Base-by-base conservation (phyloP, 371 early-diverging fungal genomes). In the Umbelopsis sp. region DNA sequence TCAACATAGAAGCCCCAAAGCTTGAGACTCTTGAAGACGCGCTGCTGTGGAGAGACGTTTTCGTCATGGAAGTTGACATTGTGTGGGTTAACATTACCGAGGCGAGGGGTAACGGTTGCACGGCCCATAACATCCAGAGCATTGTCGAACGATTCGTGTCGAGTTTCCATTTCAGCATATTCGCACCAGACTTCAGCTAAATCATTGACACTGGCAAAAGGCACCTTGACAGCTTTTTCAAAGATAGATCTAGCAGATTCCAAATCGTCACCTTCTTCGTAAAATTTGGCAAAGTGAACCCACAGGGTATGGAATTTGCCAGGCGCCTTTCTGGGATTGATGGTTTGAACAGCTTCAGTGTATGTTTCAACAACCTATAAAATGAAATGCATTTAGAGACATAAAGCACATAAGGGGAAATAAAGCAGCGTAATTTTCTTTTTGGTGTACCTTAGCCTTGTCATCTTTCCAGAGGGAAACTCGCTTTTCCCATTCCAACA, bases 1-100 rank as follows among this genome's bases (percentile, higher is more conserved):
- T 99, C 99, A 25, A 97, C 93, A 75, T 94, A 95, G 75, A 94
- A 91, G 38, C 92, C 89, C 99, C 99, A 99, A 44, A 98, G 81
- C 63, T 91, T 91, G 32, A 94, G 73, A 63, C 93, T 91, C 72
- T 97, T 97, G 85, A 94, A 97, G 6, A 97, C 86, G 37, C 98
- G 93, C 45, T 83, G 79, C 63, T 95, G 95, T 4, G 93, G 92
- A 3, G 95, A 79, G 52, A 92, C 68, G 0, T 86, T 80, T 67
- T 89, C 89, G 69, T 90, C 89, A 52, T 88, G 83, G 72, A 82
- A 90, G 68, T 85, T 82, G 48, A 89, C 75, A 29, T 75, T 73
- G 29, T 73, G 76, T 11, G 82, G 81, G 64, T 84, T 77, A 57
- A 78, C 69, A 18, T 67, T 65, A 5, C 76, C 65, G 7, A 72